Evolutionary conservation across 1,139 yeast species (phyloP), one percentile per base, ranked within the genome.

Genomic region (Geotrichum restrictum): DNA sequence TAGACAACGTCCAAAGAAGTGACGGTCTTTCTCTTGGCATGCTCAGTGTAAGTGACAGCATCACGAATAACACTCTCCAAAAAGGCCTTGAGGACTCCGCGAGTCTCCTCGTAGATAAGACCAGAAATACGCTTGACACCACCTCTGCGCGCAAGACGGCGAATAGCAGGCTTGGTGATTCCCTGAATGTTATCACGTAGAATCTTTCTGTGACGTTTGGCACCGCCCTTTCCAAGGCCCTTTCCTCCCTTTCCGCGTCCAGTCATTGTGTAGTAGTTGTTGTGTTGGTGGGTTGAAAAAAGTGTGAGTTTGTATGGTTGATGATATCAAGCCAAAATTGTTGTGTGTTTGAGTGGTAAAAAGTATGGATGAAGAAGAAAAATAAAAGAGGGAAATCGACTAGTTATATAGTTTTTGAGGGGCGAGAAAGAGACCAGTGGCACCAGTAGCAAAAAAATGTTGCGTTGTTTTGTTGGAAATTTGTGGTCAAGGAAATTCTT

Each of bases 41-140:
- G 98, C 79, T 93, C 98, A 67, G 98, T 93, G 81, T 93, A 93
- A 69, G 97, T 89, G 69, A 93, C 97, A 68, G 98, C 98, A 70
- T 93, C 98, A 80, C 97, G 88, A 77, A 93, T 93, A 68, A 91
- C 97, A 72, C 87, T 85, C 78, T 89, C 97, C 72, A 93, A 83
- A 86, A 91, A 93, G 58, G 95, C 81, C 80, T 91, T 91, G 67
- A 93, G 82, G 67, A 93, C 98, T 64, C 87, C 93, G 80, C 98
- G 88, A 70, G 94, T 96, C 81, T 91, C 97, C 79, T 93, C 98
- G 81, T 93, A 93, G 75, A 93, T 91, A 74, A 91, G 81, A 72
- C 96, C 98, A 62, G 98, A 91, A 69, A 93, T 93, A 86, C 98
- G 96, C 85, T 93, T 93, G 72, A 93, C 98, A 88, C 98, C 98